Conservation (phyloP, 1,139 yeast species). For the Yamadazyma oceani region DNA sequence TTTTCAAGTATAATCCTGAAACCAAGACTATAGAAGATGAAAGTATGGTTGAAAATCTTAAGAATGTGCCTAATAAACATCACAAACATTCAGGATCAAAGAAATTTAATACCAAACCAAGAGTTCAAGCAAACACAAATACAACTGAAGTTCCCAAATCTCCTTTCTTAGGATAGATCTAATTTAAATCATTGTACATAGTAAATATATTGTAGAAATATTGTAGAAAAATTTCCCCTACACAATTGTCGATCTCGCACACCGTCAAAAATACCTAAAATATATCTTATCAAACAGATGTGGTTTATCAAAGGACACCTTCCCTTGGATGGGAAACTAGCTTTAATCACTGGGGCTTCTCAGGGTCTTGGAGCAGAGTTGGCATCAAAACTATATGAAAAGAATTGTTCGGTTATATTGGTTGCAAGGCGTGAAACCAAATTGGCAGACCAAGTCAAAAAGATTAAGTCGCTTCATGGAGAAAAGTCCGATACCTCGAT, state of each 20-base stretch:
- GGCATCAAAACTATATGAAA: constrained; percentile 56
- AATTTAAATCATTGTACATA: background rate
- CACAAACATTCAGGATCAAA: constrained; percentile 34
- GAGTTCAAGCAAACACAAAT: constrained; percentile 20
- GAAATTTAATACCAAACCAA: constrained; percentile 35
- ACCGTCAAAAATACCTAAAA: too few relatives aligned
- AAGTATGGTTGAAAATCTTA: constrained; percentile 28
- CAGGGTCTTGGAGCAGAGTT: constrained; percentile 90
- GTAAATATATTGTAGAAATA: background rate
- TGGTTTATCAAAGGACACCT: constrained; percentile 21
- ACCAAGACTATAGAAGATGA: constrained; percentile 26
- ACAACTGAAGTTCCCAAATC: constrained; percentile 32
- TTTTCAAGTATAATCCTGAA: constrained; percentile 42
- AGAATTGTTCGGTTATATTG: constrained; percentile 65
- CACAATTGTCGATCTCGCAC: too few relatives aligned
- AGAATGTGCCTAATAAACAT: constrained; percentile 32
- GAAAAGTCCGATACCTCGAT: constrained; percentile 30
- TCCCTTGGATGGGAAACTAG: constrained; percentile 50
- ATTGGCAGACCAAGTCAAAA: constrained; percentile 47
- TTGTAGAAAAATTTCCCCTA: too few relatives aligned
- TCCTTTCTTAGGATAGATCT: constrained; percentile 23
- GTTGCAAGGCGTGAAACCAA: constrained; percentile 73
- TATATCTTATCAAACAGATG: constrained; percentile 4
- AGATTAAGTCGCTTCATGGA: constrained; percentile 30
- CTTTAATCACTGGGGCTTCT: constrained; percentile 90